Percentiles rank a stretch among this genome's conserved stretches.
Conservation (phyloP, 768 basidiomycete species). For the Antrodiella citrinella region DNA sequence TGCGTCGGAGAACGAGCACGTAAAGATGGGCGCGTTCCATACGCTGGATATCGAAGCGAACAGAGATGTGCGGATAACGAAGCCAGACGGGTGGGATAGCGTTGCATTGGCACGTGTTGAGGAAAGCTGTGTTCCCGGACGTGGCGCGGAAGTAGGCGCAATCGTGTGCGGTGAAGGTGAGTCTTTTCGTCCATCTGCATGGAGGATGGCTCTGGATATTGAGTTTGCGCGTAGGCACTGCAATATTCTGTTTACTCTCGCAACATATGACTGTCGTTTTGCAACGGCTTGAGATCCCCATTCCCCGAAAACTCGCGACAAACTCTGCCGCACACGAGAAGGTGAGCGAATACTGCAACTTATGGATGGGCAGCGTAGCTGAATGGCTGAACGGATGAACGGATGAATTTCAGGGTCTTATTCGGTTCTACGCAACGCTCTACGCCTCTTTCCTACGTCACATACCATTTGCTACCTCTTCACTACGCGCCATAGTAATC, state of each 20-base stretch:
- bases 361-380: too few species aligned
- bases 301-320: slow-evolving; percentile 86
- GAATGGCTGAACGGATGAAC: too few species aligned
- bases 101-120: slow-evolving; percentile 73
- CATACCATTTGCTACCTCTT: slow-evolving; percentile 70
- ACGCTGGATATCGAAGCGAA: slow-evolving; percentile 91
- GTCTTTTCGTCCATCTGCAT: not conserved
- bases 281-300: slow-evolving; percentile 80
- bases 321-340: slow-evolving; percentile 86
- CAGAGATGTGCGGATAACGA: slow-evolving; percentile 85
- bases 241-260: slow-evolving; percentile 89
- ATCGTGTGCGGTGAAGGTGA: slow-evolving; percentile 89
- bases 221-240: slow-evolving; percentile 45
- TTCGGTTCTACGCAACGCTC: slow-evolving; percentile 74
- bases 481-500: slow-evolving; percentile 85
- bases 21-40: slow-evolving; percentile 89
- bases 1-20: slow-evolving; percentile 77
- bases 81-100: slow-evolving; percentile 86
- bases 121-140: slow-evolving; percentile 87
- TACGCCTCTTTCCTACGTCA: slow-evolving; percentile 86
- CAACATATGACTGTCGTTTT: slow-evolving; percentile 95
- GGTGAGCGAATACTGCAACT: too few species aligned
- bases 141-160: slow-evolving; percentile 94
- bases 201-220: not conserved
- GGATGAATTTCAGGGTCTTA: slow-evolving; percentile 57